Evolutionary conservation across 1,284 basidiomycete species (phyloP).

Genomic region (Tilletia setariae): DNA sequence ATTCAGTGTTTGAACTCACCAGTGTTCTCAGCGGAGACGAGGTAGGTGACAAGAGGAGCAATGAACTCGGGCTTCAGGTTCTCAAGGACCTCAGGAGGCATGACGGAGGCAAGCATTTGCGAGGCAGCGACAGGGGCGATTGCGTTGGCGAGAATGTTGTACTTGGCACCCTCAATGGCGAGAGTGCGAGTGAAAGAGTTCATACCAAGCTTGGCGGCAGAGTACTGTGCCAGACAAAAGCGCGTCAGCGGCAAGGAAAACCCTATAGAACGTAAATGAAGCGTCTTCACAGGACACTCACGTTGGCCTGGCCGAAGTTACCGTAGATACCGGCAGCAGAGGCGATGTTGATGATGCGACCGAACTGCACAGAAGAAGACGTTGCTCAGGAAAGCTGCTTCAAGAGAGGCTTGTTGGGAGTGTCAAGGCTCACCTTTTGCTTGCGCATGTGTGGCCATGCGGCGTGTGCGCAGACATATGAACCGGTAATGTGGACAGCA

Average conservation of each 20-base stretch:
- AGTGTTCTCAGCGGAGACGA: conserved; percentile 48
- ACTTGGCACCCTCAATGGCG: conserved; percentile 78
- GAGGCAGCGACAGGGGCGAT: conserved; percentile 93
- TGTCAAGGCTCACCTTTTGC: conserved; percentile 62
- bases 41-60: conserved; percentile 68
- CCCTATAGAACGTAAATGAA: no score
- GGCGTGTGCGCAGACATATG: conserved; percentile 91
- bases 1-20: conserved; percentile 12
- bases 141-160: conserved; percentile 80
- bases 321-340: conserved; percentile 62
- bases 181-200: conserved; percentile 78
- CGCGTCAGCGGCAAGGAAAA: conserved; percentile 52
- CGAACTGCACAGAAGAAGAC: conserved; percentile 60
- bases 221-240: conserved; percentile 58
- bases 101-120: conserved; percentile 87
- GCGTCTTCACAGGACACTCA: no score
- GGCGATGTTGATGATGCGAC: conserved; percentile 73
- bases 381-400: background rate
- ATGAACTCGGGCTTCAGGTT: conserved; percentile 91
- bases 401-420: background rate
- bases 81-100: conserved; percentile 94
- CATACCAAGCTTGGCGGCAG: conserved; percentile 76
- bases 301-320: conserved; percentile 93
- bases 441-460: conserved; percentile 91
- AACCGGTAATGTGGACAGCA: conserved; percentile 89